These are phyloP conservation scores for Lactarius akahatsu DNA, from an alignment of 768 basidiomycete species.

Conservation along the genomic window DNA sequence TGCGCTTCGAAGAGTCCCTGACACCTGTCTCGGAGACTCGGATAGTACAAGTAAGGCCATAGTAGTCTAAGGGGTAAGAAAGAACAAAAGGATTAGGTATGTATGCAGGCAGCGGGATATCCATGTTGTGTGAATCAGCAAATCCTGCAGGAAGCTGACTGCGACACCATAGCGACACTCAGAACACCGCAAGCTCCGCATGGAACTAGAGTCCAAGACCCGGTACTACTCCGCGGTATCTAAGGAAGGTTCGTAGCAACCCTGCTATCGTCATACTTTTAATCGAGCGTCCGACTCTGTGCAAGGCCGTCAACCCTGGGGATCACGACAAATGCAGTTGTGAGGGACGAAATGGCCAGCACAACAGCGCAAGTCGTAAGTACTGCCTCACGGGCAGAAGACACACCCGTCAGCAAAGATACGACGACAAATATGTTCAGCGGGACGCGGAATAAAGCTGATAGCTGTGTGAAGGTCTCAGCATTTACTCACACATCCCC, in stretches of 20 bases:
- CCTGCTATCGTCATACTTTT: neutral
- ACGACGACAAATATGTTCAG: conserved; percentile 73
- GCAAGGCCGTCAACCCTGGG: conserved; percentile 19
- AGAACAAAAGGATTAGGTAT: neutral
- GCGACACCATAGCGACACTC: conserved; percentile 1
- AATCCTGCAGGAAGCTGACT: neutral
- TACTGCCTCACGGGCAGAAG: conserved; percentile 59
- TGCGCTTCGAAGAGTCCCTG: conserved; percentile 6
- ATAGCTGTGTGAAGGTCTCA: conserved; percentile 44
- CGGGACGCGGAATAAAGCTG: conserved; percentile 71
- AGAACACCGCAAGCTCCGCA: neutral
- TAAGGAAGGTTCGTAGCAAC: neutral
- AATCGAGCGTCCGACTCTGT: conserved; percentile 20
- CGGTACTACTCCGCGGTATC: neutral
- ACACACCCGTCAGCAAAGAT: conserved; percentile 66
- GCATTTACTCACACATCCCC: neutral
- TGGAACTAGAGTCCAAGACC: conserved; percentile 6
- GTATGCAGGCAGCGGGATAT: neutral
- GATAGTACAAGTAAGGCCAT: conserved; percentile 3
- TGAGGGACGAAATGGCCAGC: conserved; percentile 57
- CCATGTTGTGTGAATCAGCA: neutral
- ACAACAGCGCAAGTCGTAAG: conserved; percentile 57
- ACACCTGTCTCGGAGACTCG: neutral
- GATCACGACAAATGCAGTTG: conserved; percentile 50
- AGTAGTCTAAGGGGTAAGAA: conserved; percentile 5